Percentiles rank a stretch among this genome's conserved stretches.
phyloP scores from a whole-genome alignment of 1,139 yeast genomes.

The Yamadazyma dushanensis region DNA sequence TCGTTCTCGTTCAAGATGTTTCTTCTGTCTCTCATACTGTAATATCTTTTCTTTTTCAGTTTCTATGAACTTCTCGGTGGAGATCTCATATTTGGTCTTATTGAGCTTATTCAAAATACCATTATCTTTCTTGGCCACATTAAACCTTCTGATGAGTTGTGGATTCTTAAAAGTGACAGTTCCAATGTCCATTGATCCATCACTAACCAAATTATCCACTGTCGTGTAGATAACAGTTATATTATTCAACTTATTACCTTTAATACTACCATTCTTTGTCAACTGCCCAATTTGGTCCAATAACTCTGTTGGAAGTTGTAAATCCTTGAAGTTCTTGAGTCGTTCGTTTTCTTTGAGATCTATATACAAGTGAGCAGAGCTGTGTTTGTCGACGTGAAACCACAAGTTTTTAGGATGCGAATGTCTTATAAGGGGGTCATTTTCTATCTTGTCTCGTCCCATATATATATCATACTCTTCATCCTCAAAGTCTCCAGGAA shows the following conservation, averaged over 20 bases:
- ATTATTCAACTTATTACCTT: conserved; percentile 72
- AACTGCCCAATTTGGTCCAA: conserved; percentile 68
- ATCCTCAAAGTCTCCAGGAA: conserved; percentile 30
- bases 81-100: conserved; percentile 55
- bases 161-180: conserved; percentile 72
- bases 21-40: conserved; percentile 33
- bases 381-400: conserved; percentile 82
- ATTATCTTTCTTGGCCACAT: conserved; percentile 60
- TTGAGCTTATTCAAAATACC: conserved; percentile 63
- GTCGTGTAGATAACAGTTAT: conserved; percentile 76
- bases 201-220: conserved; percentile 69
- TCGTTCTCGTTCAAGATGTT: conserved; percentile 30
- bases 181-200: conserved; percentile 79
- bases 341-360: conserved; percentile 50
- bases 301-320: conserved; percentile 51
- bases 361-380: conserved; percentile 81
- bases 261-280: conserved; percentile 78
- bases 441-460: conserved; percentile 79
- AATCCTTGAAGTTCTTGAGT: conserved; percentile 29
- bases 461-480: conserved; percentile 49
- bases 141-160: conserved; percentile 52
- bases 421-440: conserved; percentile 68
- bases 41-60: conserved; percentile 42
- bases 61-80: conserved; percentile 53
- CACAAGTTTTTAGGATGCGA: conserved; percentile 73